phyloP scores from a whole-genome alignment of 2,329 filamentous ascomycete species.

The Talaromyces marneffei region DNA sequence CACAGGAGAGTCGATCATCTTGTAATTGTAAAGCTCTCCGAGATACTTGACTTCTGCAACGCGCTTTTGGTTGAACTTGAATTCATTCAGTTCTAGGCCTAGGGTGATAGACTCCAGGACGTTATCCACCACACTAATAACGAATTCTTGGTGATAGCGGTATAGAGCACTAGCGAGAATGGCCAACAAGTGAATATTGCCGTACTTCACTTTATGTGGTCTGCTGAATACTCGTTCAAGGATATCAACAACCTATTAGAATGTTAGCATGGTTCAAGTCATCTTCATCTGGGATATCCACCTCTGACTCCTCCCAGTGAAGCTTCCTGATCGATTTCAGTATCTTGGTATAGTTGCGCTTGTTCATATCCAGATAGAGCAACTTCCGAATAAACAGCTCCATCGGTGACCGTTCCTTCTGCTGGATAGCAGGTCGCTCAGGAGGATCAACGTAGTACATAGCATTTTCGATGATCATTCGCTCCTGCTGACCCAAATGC shows the following conservation, averaged over 20 bases:
- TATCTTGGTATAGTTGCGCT: slow-evolving; percentile 87
- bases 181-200: slow-evolving; percentile 88
- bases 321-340: slow-evolving; percentile 90
- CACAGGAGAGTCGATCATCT: slow-evolving; percentile 89
- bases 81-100: slow-evolving; percentile 91
- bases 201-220: slow-evolving; percentile 94
- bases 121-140: slow-evolving; percentile 85
- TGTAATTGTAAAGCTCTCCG: slow-evolving; percentile 94
- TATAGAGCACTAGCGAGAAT: slow-evolving; percentile 84
- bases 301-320: slow-evolving; percentile 93
- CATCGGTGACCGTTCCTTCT: slow-evolving; percentile 90
- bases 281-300: slow-evolving; percentile 26
- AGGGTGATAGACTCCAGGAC: slow-evolving; percentile 80
- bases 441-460: slow-evolving; percentile 97
- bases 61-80: slow-evolving; percentile 91
- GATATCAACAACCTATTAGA: slow-evolving; percentile 60
- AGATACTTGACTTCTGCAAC: slow-evolving; percentile 95
- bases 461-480: slow-evolving; percentile 97
- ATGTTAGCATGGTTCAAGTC: slow-evolving; percentile 2
- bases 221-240: slow-evolving; percentile 91
- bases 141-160: slow-evolving; percentile 86
- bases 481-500: slow-evolving; percentile 89
- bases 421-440: slow-evolving; percentile 84
- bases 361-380: slow-evolving; percentile 88
- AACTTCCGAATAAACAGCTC: slow-evolving; percentile 91